Percentiles rank a stretch among this genome's conserved stretches.
Evolutionary conservation across 805 yeast genomes (phyloP).

Genomic region (Cyberlindnera petersonii): DNA sequence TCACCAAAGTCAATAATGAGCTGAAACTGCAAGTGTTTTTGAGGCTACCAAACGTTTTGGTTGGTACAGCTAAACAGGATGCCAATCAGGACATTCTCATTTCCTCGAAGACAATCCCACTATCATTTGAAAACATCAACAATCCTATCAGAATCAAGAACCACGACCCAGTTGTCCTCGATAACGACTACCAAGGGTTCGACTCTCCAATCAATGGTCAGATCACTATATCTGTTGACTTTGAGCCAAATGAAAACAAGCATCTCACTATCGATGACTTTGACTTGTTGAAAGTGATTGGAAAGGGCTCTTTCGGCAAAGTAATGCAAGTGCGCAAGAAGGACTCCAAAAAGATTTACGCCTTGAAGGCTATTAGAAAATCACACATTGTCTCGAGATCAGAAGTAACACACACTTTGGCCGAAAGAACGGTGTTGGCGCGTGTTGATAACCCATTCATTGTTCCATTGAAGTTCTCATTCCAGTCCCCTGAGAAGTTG

Average conservation of each 20-base stretch:
- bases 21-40: slow-evolving; percentile 76
- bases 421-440: slow-evolving; percentile 93
- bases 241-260: slow-evolving; percentile 60
- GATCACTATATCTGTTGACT: slow-evolving; percentile 62
- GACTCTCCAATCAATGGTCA: slow-evolving; percentile 37
- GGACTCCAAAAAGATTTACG: slow-evolving; percentile 92
- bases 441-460: slow-evolving; percentile 92
- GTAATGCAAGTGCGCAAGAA: slow-evolving; percentile 98
- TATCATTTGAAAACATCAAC: slow-evolving; percentile 47
- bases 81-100: slow-evolving; percentile 60
- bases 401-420: slow-evolving; percentile 94
- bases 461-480: slow-evolving; percentile 92
- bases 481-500: slow-evolving; percentile 94
- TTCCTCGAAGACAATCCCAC: slow-evolving; percentile 63
- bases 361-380: slow-evolving; percentile 88
- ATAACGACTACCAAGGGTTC: slow-evolving; percentile 28
- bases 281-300: slow-evolving; percentile 89
- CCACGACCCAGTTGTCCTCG: slow-evolving; percentile 52
- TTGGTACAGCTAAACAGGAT: slow-evolving; percentile 29
- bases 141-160: slow-evolving; percentile 58
- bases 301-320: slow-evolving; percentile 97
- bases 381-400: slow-evolving; percentile 90
- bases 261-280: slow-evolving; percentile 86
- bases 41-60: slow-evolving; percentile 63
- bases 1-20: slow-evolving; percentile 55